phyloP scores from a whole-genome alignment of 2,329 filamentous ascomycete genomes.

The Dothistroma pini region DNA sequence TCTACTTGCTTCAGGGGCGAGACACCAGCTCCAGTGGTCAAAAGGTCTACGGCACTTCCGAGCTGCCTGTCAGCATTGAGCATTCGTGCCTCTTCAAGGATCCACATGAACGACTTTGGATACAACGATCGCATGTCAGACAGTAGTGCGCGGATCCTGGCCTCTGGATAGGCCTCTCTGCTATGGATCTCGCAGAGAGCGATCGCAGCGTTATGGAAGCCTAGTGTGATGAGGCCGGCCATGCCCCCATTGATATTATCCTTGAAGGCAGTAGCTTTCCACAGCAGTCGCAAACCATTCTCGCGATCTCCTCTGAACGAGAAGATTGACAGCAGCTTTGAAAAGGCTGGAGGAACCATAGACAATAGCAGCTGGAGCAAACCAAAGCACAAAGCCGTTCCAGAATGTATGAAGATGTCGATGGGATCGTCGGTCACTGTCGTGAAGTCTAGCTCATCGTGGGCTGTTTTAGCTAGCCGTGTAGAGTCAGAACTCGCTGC shows the following conservation, averaged over 20 bases:
- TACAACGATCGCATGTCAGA: conserved; percentile 71
- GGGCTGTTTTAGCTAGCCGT: not conserved
- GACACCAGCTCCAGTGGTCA: conserved; percentile 26
- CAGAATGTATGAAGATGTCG: conserved; percentile 86
- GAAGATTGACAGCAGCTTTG: conserved; percentile 78
- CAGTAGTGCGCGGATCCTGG: conserved; percentile 65
- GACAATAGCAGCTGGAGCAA: conserved; percentile 83
- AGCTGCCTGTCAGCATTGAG: conserved; percentile 64
- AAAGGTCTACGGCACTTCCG: conserved; percentile 62
- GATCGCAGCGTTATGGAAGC: conserved; percentile 83
- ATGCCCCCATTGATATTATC: conserved; percentile 90
- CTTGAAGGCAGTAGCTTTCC: conserved; percentile 76
- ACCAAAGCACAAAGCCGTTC: conserved; percentile 85
- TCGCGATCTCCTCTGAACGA: conserved; percentile 88
- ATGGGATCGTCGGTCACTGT: conserved; percentile 66
- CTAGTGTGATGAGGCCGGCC: conserved; percentile 73
- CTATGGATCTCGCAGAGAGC: conserved; percentile 86
- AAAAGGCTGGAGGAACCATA: conserved; percentile 87
- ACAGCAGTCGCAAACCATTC: conserved; percentile 78
- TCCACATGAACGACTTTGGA: conserved; percentile 79
- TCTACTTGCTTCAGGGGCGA: conserved; percentile 84
- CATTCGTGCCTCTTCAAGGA: conserved; percentile 81
- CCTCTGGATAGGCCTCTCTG: conserved; percentile 62
- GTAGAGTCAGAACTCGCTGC: not conserved
- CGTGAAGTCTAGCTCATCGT: conserved; percentile 54